Percentiles rank a stretch among this genome's conserved stretches.
Conservation (phyloP, 139 green algal genomes). For the Yamagishiella unicocca region DNA sequence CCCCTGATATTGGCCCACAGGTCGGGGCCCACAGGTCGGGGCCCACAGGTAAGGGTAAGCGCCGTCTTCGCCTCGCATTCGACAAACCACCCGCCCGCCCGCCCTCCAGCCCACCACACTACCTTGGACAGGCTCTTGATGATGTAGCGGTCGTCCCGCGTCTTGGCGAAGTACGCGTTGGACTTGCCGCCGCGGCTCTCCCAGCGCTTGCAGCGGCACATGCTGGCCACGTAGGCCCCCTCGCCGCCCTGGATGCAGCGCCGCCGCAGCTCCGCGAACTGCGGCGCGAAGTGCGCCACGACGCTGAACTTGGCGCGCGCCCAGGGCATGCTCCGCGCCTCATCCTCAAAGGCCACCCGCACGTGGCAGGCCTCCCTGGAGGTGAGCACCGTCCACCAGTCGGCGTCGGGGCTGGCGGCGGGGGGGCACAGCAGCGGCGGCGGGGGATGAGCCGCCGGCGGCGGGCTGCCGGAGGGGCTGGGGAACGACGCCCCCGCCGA, state of each 20-base stretch:
- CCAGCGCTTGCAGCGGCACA: conserved; percentile 78
- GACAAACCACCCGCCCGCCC: not conserved
- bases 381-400: conserved; percentile 69
- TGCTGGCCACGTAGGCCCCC: conserved; percentile 80
- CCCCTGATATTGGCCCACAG: no score
- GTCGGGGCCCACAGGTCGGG: no score
- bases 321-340: conserved; percentile 69
- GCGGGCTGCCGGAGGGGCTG: no score
- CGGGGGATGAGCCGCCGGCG: no score
- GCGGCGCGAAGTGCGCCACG: conserved; percentile 84
- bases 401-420: not conserved
- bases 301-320: conserved; percentile 63
- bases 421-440: not conserved
- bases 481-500: no score
- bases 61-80: no score
- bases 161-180: conserved; percentile 94
- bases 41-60: no score
- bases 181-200: conserved; percentile 88
- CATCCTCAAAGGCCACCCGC: conserved; percentile 73
- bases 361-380: conserved; percentile 72
- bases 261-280: conserved; percentile 88
- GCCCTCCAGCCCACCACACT: not conserved
- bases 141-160: conserved; percentile 75
- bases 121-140: conserved; percentile 82
- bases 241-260: conserved; percentile 80